Base-by-base conservation (phyloP, 805 yeast species). In the Ogataea methanolica region DNA sequence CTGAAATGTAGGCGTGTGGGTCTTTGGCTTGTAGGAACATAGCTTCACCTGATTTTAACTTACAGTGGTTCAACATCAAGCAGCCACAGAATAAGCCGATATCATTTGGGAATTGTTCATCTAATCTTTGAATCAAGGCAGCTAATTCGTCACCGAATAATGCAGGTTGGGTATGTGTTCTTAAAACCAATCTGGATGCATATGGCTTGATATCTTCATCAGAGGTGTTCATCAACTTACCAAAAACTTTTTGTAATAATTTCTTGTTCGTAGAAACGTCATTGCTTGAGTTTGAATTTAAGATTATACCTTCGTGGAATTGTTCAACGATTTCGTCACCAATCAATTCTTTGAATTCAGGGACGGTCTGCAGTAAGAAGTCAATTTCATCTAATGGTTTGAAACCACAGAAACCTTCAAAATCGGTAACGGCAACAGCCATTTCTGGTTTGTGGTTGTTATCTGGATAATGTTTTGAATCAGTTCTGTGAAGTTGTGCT, bases 401-500 rank as follows among this genome's bases (percentile, higher is more conserved):
- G 74, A 94, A 94, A 0, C 99, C 99, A 70, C 99, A 94, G 71
- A 94, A 92, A 0, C 97, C 98, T 73, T 94, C 98, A 60, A 94
- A 94, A 51, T 81, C 88, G 21, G 98, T 91, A 45, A 94, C 83
- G 8, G 99, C 99, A 62, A 94, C 81, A 43, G 99, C 98, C 99
- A 94, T 94, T 69, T 94, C 99, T n/a, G 99, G 99, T 74, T 94
- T 94, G 71, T 94, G 99, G 73, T 94, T 94, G 66, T 85, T 96
- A 71, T 94, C 99, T 4, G 98, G 98, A 67, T 94, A 94, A 71
- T 94, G 87, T 60, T 82, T 81, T 47, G 99, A 98, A 70, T 94
- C 98, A 29, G 74, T 69, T 16, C 77, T 76, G 62, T 86, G 96
- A 59, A 94, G 75, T 53, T 80, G 79, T 41, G 76, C 80, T 36